Evolutionary conservation across 306 rosid genomes (phyloP).

Genomic region (Rosa persica): DNA sequence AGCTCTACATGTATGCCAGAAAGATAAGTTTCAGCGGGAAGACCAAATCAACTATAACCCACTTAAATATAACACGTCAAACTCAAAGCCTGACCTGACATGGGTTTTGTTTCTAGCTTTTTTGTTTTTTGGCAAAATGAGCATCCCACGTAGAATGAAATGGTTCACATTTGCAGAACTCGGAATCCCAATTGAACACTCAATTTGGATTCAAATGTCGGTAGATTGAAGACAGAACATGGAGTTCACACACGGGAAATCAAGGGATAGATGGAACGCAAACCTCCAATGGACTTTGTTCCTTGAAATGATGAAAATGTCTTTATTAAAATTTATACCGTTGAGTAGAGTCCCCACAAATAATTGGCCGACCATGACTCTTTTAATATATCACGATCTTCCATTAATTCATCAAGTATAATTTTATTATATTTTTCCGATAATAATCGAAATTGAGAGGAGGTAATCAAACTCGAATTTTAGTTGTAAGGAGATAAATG

Average conservation of each 20-base stretch:
- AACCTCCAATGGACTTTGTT: not conserved
- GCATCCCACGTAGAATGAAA: not conserved
- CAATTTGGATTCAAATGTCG: not conserved
- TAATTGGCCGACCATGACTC: constrained; percentile 16
- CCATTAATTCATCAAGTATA: not conserved
- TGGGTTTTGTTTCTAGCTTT: not conserved
- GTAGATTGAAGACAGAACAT: not conserved
- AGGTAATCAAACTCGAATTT: not conserved
- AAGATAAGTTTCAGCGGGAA: constrained; percentile 15
- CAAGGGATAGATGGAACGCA: not conserved
- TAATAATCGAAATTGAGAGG: not conserved
- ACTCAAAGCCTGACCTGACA: not conserved
- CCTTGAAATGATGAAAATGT: not conserved
- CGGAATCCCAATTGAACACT: not conserved
- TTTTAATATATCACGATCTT: not conserved
- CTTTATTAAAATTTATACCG: not conserved
- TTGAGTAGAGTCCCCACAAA: constrained; percentile 11
- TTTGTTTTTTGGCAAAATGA: not conserved
- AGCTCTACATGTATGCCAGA: not conserved
- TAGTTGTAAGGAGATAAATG: not conserved
- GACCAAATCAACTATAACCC: constrained; percentile 22
- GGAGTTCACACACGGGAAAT: not conserved
- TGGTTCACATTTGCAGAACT: constrained; percentile 6
- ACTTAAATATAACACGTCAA: constrained; percentile 8
- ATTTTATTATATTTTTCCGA: not conserved